Base-by-base conservation (phyloP, 305 asterid species). In the Caryopteris hybrid region DNA sequence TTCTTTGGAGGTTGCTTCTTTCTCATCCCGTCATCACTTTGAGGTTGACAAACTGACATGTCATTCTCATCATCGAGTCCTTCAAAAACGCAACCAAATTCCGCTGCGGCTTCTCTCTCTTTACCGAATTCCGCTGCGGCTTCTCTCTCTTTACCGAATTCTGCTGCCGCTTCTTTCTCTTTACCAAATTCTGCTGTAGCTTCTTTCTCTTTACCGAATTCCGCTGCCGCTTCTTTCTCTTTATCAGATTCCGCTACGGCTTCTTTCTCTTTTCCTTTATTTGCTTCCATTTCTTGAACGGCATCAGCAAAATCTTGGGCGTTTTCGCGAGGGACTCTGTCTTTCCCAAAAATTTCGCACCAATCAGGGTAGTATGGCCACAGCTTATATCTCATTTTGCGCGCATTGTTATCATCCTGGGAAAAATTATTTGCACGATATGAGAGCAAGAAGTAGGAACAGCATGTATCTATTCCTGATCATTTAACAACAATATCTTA, bases 281-380 rank as follows among this genome's bases (percentile, higher is more conserved):
- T 64, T 68, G 74, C 25, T 62, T 68, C 74, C 61, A 34, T 48
- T 68, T 69, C 74, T 54, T 68, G 74, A 25, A 45, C 66, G 1
- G 62, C 60, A 7, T 74, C 74, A 42, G 55, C 59, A 17, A 60
- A 18, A 57, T 68, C 58, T 45, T 62, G 71, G 1, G 64, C 48
- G 2, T 36, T 69, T 47, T 62, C 79, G 31, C 67, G 47, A 8
- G 18, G 25, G 13, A 25, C 6, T 61, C 25, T 46, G 20, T 70
- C 65, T 45, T 57, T 70, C 5, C 72, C 80, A n/a, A 70, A 75
- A 33, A 75, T 70, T 75, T 69, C 69, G 27, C 80, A 75, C 80
- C 80, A 75, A 38, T 70, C 73, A 0, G 36, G 64, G 72, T 75
- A 75, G 55, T 22, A 70, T 12, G 76, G 80, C 80, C 76, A 75